Evolutionary conservation across 768 basidiomycete species (phyloP), one percentile per base, ranked within the genome.

Genomic region (Chalciporus pseudorubinellus): DNA sequence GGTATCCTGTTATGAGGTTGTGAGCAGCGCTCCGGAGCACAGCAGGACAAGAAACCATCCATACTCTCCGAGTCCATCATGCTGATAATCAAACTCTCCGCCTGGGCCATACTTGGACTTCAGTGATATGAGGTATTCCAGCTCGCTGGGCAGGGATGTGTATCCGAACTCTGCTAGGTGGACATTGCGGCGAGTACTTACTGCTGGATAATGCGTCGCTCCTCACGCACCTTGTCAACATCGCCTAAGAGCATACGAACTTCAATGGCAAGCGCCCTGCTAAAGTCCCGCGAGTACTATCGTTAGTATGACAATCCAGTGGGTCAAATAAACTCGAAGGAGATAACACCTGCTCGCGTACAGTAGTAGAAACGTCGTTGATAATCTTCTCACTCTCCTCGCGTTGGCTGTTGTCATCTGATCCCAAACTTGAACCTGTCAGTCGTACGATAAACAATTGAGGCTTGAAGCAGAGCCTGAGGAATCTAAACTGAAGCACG

Each of bases 241-340:
- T 93, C 91, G 33, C 78, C 80, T 9, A 93, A 78, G 12, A 93
- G 75, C 78, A 89, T 85, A 28, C 89, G 83, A 11, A 93, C 89
- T 72, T 93, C 91, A 14, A 80, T 75, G 3, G 91, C 89, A 41
- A 93, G 70, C 1, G 91, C 85, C 65, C 83, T 87, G 67, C 88
- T 92, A 70, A 93, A 93, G 50, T 92, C 88, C 54, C 93, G 86
- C 13, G 93, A 77, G 64, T 92, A 92, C 22, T 81, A 81, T 76
- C 89, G 83, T 36, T 16, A 36, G 34, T 36, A 16, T 7, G 10
- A 31, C 1, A 11, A 11, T 11, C 12, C 29, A 31, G 1, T 7
- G 29, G 10, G 12, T 11, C 10, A 16, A 36, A 16, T 5, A n/a
- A n/a, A n/a, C n/a, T n/a, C n/a, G n/a, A 36, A n/a, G n/a, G 6